Base-by-base conservation (phyloP, 257 asterid species). In the Solanum piurae region DNA sequence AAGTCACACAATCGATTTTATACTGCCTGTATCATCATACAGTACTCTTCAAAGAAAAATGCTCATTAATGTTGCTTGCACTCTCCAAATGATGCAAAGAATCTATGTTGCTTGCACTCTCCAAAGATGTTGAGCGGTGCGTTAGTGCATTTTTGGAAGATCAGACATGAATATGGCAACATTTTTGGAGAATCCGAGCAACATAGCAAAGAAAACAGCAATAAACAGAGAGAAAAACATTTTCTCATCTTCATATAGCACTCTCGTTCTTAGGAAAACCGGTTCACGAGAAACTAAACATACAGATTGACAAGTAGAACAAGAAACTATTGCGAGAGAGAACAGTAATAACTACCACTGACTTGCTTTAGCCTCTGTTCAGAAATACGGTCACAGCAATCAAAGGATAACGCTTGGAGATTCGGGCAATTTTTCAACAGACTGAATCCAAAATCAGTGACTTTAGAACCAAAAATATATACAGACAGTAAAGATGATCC, bases 401-500 rank as follows among this genome's bases (percentile, higher is more conserved):
- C 95, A 49, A 95, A 91, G 89, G 94, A 92, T 89, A 95, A 89
- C 40, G 92, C 92, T 90, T 94, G 93, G 87, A 96, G 93, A 77
- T 90, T 93, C 76, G 86, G 66, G 92, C 99, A 97, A 33, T 89
- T 94, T 87, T 86, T 91, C 72, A 97, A 94, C 86, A 88, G 90
- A 80, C 84, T 88, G 87, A 97, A 89, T 80, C 98, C 99, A 73
- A 89, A 83, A 90, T 97, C 98, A 2, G 96, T 92, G 88, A 97
- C 93, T 58, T 97, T 96, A 29, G 98, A 94, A 37, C 95, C 96
- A 8, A 94, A 93, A 87, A 97, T 87, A 94, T 93, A 96, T 69
- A 96, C 94, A 11, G 98, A 93, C 2, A 96, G 96, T 77, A 97
- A 90, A 62, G 99, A 97, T 38, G 91, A 88, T 86, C 98, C 98